phyloP scores from a whole-genome alignment of 2,329 filamentous ascomycete genomes.

The Fusarium hainanense region DNA sequence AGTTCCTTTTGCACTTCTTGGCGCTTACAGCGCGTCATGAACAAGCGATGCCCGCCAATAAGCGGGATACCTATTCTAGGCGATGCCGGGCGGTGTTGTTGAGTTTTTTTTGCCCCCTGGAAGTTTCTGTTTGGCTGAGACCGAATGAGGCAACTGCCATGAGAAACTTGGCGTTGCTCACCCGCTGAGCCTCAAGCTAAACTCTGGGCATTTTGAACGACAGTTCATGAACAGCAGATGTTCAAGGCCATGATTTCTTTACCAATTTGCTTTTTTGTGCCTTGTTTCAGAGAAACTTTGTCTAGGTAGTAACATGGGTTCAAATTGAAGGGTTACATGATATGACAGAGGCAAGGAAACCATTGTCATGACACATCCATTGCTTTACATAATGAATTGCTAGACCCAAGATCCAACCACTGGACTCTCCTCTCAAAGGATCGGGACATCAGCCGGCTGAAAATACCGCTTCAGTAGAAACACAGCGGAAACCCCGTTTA shows the following conservation, averaged over 20 bases:
- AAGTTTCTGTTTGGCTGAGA: background rate
- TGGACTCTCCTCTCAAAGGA: conserved; percentile 1
- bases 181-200: conserved; percentile 31
- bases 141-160: conserved; percentile 13
- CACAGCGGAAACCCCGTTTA: conserved; percentile 5
- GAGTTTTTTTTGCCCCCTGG: background rate
- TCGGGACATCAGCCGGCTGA: conserved; percentile 21
- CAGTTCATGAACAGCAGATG: background rate
- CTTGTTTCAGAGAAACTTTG: background rate
- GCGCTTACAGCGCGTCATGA: conserved; percentile 8
- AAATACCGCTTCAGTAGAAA: conserved; percentile 5
- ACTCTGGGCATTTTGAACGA: conserved; percentile 4
- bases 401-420: background rate
- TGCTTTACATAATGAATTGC: background rate
- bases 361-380: background rate
- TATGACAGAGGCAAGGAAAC: background rate
- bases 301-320: background rate
- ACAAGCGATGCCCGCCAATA: conserved; percentile 19
- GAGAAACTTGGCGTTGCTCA: conserved; percentile 30
- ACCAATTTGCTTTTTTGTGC: background rate
- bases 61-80: conserved; percentile 32
- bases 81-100: background rate
- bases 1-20: conserved; percentile 3
- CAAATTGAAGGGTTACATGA: background rate
- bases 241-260: background rate